phyloP scores from a whole-genome alignment of 768 basidiomycete genomes.

The Mycena latifolia region DNA sequence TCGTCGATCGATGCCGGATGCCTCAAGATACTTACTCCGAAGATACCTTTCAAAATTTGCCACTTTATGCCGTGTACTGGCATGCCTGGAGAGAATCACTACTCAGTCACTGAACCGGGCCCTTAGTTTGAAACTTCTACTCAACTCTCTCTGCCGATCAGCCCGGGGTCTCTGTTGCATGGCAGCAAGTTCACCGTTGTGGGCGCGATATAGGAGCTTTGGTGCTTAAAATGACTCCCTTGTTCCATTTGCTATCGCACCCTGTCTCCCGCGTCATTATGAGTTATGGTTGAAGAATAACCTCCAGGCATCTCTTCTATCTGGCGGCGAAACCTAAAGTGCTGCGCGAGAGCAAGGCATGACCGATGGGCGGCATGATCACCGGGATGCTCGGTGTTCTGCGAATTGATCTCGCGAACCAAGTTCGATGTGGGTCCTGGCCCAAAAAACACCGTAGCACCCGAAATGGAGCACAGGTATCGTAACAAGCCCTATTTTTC shows the following conservation, averaged over 20 bases:
- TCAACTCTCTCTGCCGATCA: no score
- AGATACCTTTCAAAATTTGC: no score
- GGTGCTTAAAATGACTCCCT: background rate
- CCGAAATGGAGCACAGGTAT: constrained; percentile 19
- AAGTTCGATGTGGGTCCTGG: constrained; percentile 1
- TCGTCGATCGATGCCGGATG: no score
- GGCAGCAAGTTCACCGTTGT: background rate
- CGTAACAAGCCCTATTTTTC: background rate
- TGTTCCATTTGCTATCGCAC: no score
- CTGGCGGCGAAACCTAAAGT: background rate
- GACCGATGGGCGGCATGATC: background rate
- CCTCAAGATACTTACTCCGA: no score
- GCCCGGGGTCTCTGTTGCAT: background rate
- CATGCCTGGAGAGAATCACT: no score
- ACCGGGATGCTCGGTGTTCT: background rate
- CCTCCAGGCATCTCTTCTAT: background rate
- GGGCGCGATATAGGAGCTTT: background rate
- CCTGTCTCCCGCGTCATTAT: no score
- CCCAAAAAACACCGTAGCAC: constrained; percentile 1
- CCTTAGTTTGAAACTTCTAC: no score
- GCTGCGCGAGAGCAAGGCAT: background rate
- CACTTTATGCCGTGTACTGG: no score
- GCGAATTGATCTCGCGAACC: background rate
- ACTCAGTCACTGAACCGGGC: no score
- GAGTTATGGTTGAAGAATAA: no score